Evolutionary conservation across 495 filamentous ascomycete species (phyloP).

Genomic region (Penicillium paxilli): DNA sequence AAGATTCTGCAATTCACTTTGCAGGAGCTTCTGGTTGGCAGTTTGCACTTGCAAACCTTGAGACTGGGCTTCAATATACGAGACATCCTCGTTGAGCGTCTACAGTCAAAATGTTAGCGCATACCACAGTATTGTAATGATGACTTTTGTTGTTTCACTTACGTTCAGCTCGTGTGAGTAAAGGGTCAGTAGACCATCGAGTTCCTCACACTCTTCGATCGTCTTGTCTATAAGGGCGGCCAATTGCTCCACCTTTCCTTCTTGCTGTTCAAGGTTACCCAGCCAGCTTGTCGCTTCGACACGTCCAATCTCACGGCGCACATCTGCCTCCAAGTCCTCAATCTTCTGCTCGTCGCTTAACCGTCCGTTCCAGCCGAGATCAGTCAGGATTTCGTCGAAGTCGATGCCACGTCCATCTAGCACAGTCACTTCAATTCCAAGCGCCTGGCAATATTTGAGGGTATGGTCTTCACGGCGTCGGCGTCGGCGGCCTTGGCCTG

Average conservation of each 20-base stretch:
- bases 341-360: constrained; percentile 69
- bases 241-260: constrained; percentile 81
- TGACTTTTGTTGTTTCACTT: constrained; percentile 15
- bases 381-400: constrained; percentile 76
- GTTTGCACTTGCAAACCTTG: constrained; percentile 96
- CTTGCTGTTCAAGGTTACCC: constrained; percentile 81
- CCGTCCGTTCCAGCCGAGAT: constrained; percentile 87
- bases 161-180: constrained; percentile 94
- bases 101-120: constrained; percentile 46
- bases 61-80: constrained; percentile 94
- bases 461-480: constrained; percentile 73
- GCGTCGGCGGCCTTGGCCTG: constrained; percentile 48
- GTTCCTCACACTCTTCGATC: constrained; percentile 90
- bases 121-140: neutral
- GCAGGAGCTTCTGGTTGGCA: constrained; percentile 92
- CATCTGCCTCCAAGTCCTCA: constrained; percentile 77
- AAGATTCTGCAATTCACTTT: constrained; percentile 78
- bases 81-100: constrained; percentile 93
- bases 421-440: constrained; percentile 70
- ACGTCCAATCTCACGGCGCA: constrained; percentile 83
- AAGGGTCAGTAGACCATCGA: constrained; percentile 88
- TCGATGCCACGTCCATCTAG: constrained; percentile 69
- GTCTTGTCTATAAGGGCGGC: constrained; percentile 82
- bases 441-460: constrained; percentile 70
- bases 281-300: constrained; percentile 94